phyloP scores from a whole-genome alignment of 225 moss, liverwort and hornwort species.

The Polytrichum formosum region DNA sequence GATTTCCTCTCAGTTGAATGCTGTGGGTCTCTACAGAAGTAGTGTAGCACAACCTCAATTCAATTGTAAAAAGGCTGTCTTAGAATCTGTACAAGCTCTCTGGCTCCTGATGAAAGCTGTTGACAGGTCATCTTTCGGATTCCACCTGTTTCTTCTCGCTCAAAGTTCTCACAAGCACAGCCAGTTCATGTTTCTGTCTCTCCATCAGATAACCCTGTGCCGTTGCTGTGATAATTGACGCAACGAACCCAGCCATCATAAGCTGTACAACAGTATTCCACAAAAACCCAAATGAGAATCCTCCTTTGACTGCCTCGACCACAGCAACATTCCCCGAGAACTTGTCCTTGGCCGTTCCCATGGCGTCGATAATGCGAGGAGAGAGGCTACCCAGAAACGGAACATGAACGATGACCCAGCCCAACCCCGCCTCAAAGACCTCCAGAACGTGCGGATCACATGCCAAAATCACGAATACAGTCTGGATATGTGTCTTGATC shows the following conservation, averaged over 20 bases:
- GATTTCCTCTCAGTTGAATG: conserved; percentile 58
- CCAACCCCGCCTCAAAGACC: conserved; percentile 49
- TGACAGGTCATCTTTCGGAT: conserved; percentile 17
- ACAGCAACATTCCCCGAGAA: conserved; percentile 39
- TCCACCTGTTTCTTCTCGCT: conserved; percentile 17
- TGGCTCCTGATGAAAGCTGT: conserved; percentile 12
- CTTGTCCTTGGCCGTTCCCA: conserved; percentile 68
- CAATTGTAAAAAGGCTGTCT: conserved; percentile 29
- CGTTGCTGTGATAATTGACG: conserved; percentile 74
- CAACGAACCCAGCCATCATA: conserved; percentile 85
- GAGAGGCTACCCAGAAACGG: conserved; percentile 66
- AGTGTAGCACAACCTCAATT: conserved; percentile 37
- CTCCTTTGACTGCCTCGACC: conserved; percentile 40
- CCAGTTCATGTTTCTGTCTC: conserved; percentile 59
- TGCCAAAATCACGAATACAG: conserved; percentile 74
- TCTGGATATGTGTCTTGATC: conserved; percentile 94
- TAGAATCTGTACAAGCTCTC: conserved; percentile 58
- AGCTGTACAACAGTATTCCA: conserved; percentile 85
- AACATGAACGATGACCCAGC: conserved; percentile 64
- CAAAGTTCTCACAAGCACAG: conserved; percentile 28
- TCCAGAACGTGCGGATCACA: conserved; percentile 87
- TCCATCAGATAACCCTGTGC: conserved; percentile 79
- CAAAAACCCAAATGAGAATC: conserved; percentile 36
- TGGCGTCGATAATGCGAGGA: conserved; percentile 61
- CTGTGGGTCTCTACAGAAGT: conserved; percentile 38